Evolutionary conservation across 495 filamentous ascomycete species (phyloP), one percentile per base, ranked within the genome.

Genomic region (Annulohypoxylon moriforme): DNA sequence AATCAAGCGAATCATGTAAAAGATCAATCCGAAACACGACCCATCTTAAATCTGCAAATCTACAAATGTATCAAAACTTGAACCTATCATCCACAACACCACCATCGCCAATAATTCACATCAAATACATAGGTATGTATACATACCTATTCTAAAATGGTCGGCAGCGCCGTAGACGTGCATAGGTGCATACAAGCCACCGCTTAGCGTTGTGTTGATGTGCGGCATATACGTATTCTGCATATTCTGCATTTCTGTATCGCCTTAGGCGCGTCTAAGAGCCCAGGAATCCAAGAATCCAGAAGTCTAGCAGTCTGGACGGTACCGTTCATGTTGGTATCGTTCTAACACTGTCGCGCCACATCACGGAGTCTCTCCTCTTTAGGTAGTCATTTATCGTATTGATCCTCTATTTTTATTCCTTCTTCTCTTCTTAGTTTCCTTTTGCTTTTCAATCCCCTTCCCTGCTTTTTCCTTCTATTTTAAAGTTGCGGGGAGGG

Each of bases 11-110:
- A 59, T 59, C 56, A 42, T 40, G 27, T n/a, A n/a, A 44, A 25
- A 67, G 20, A 46, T 55, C 64, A 68, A 72, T 63, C 53, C 64
- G 60, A 72, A 72, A 72, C 64, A 72, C 33, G 64, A 11, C 49
- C 44, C 16, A 13, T 9, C 18, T 20, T 20, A n/a, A 13, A n/a
- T 11, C 20, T 4, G 22, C 34, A 64, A 63, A n/a, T 57, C 42
- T 67, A 22, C 42, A 29, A 29, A 29, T 29, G 27, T 29, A 29
- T 29, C 27, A 38, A 60, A 20, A 10, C 44, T 22, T 10, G 24
- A 56, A 31, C 22, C 29, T 22, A 29, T 8, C 36, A 25, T 38
- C 49, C 42, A 20, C 50, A 56, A 34, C 22, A 49, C n/a, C 53
- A 34, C 8, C n/a, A 38, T 29, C 18, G 13, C 29, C 33, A 29